Evolutionary conservation across 192 early-diverging fungal species (phyloP), one percentile per base, ranked within the genome.

Genomic region (Lobosporangium transversale): DNA sequence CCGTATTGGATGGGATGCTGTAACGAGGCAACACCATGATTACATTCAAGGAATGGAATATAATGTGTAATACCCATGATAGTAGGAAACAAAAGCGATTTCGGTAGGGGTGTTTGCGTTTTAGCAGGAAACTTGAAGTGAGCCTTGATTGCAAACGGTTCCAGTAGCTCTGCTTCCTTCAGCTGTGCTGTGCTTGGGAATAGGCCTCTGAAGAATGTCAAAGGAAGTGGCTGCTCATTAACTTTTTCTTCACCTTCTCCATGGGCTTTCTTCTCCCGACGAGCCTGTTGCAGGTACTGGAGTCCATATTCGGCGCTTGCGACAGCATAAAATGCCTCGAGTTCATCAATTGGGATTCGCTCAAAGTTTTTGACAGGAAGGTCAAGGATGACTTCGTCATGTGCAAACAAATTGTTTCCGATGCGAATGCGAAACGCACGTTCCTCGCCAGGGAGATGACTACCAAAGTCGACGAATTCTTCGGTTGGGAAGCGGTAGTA

Each of bases 61-160:
- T 85, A 85, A 6, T 59, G 68, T 18, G 83, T 68, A 20, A 79
- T 21, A 3, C 84, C 84, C 84, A 85, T 85, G 6, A 85, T 66
- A 9, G 66, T 58, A 2, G 84, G 84, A 4, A 12, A 21, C 29
- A 51, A 20, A 9, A 4, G 49, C 14, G 74, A 62, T 11, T 47
- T 57, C 6, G 81, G 76, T 17, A 86, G 50, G 2, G 66, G 66
- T 21, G 62, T 78, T 20, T 52, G 59, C 15, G 79, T 49, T 15
- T 42, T 44, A 14, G 66, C 62, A 3, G 61, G 53, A 45, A 80
- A 65, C 32, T 26, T 55, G 36, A 73, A 65, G 17, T 53, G 70
- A 31, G 49, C 70, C 15, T 65, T 33, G 20, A 73, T 47, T 0
- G 55, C 55, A 45, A 73, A 65, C 4, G 70, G 55, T 14, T n/a